Conservation (phyloP, 2,329 filamentous ascomycete genomes). For the Aaosphaeria pasadenensis region DNA sequence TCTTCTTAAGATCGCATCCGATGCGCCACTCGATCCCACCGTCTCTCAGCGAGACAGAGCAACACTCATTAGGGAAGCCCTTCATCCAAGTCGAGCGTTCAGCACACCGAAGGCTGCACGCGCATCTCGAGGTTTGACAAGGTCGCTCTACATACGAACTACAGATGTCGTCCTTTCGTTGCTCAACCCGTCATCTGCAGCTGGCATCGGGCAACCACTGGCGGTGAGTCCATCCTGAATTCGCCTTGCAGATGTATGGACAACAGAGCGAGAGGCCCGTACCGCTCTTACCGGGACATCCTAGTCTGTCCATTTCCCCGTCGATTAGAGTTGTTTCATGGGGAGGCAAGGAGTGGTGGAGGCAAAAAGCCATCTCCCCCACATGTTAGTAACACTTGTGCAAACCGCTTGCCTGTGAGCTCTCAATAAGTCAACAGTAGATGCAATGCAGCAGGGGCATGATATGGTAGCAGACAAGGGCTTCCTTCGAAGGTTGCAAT, state of each 20-base stretch:
- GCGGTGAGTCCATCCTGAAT: too few relatives aligned
- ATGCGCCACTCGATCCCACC: conserved; percentile 22
- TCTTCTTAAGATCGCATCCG: conserved; percentile 16
- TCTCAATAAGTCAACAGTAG: not conserved
- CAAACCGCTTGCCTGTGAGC: not conserved
- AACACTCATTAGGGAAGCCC: conserved; percentile 1
- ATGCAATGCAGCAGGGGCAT: not conserved
- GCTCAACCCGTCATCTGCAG: conserved; percentile 12
- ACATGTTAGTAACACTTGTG: not conserved
- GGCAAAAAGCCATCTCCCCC: not conserved
- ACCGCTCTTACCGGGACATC: not conserved
- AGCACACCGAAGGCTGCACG: conserved; percentile 3
- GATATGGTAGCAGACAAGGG: not conserved
- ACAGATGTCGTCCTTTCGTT: conserved; percentile 10
- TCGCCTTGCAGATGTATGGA: too few relatives aligned
- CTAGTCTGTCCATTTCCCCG: not conserved
- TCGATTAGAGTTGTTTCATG: too few relatives aligned
- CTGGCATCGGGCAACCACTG: conserved; percentile 3
- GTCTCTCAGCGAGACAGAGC: conserved; percentile 14
- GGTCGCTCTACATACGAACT: conserved; percentile 17
- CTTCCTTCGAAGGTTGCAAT: conserved; percentile 4
- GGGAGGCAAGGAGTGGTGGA: too few relatives aligned
- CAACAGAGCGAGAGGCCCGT: too few relatives aligned
- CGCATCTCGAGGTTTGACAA: conserved; percentile 24
- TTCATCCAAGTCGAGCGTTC: too few relatives aligned